phyloP scores from a whole-genome alignment of 192 early-diverging fungal species.

The Mortierella claussenii region DNA sequence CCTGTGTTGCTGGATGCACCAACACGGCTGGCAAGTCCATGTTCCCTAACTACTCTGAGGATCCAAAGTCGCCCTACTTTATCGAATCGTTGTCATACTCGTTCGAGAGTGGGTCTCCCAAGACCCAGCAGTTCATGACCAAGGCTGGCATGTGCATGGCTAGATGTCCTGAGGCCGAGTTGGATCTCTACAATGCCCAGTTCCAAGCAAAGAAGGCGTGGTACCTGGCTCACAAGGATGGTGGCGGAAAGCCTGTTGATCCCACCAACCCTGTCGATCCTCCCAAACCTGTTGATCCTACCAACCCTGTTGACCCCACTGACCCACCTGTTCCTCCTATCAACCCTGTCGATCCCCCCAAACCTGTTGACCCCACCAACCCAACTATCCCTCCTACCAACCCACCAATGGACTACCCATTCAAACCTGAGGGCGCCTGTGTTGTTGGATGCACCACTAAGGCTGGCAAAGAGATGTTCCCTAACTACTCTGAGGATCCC shows the following conservation, averaged over 20 bases:
- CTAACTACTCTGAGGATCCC: constrained; percentile 40
- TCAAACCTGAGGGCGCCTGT: constrained; percentile 27
- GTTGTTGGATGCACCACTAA: constrained; percentile 21
- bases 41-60: constrained; percentile 38
- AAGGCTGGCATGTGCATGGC: constrained; percentile 25
- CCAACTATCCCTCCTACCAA: background rate
- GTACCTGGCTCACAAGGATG: constrained; percentile 18
- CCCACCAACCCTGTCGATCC: constrained; percentile 2
- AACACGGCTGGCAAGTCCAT: constrained; percentile 25
- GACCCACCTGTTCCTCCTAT: no score
- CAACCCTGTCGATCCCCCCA: no score
- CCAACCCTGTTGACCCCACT: constrained; percentile 7
- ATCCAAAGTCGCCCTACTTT: constrained; percentile 35
- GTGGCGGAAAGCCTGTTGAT: background rate
- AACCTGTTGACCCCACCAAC: no score
- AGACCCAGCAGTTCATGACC: constrained; percentile 21
- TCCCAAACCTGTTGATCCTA: constrained; percentile 29
- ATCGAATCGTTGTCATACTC: constrained; percentile 22
- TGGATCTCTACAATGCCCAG: constrained; percentile 10
- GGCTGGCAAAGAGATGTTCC: constrained; percentile 25
- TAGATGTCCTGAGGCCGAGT: constrained; percentile 8
- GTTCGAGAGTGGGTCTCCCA: constrained; percentile 14
- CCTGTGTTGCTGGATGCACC: constrained; percentile 21
- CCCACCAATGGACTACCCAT: constrained; percentile 19
- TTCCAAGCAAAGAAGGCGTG: constrained; percentile 2